Evolutionary conservation across 257 asterid genomes (phyloP), one percentile per base, ranked within the genome.

Genomic region (Cruciata laevipes): DNA sequence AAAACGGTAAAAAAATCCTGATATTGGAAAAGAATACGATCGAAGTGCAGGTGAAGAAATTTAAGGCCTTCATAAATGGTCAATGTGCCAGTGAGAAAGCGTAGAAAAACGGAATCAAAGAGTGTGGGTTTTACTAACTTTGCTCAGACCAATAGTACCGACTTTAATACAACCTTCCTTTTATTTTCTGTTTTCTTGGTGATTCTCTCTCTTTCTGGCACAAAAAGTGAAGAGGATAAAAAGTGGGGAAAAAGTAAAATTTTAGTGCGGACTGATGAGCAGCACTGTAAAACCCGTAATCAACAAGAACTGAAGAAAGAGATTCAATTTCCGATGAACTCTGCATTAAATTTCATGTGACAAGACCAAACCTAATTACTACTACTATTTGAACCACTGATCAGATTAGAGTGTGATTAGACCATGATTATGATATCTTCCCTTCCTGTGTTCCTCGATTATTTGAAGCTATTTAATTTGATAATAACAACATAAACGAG

Each of bases 261-360:
- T 37, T 37, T 8, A 37, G 42, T 37, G 42, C 42, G 27, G 69
- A 65, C 47, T 49, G 32, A 51, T 18, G 70, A 60, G 18, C 65
- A 60, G 10, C 4, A 25, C 18, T 14, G 60, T 55, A 53, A 53
- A 7, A 6, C 11, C 40, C 9, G 40, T 35, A 6, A 35, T 0
- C 40, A 35, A 35, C 40, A 35, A 35, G 12, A n/a, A n/a, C n/a
- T n/a, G n/a, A n/a, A n/a, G n/a, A 35, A 35, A 35, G 42, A 0
- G 42, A 37, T 37, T 66, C 52, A 67, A 31, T 67, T 67, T 49
- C 53, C 61, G 9, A n/a, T 31, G 14, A 14, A 42, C 6, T 10
- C 17, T 1, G 61, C 68, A 7, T 14, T n/a, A n/a, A n/a, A n/a
- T n/a, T n/a, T n/a, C 71, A 52, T 61, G 62, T 67, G 71, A 67